Percentiles rank a stretch among this genome's conserved stretches.
These are phyloP conservation scores for Aspergillus bridgeri DNA, from an alignment of 495 filamentous ascomycete species.

Conservation along the genomic window DNA sequence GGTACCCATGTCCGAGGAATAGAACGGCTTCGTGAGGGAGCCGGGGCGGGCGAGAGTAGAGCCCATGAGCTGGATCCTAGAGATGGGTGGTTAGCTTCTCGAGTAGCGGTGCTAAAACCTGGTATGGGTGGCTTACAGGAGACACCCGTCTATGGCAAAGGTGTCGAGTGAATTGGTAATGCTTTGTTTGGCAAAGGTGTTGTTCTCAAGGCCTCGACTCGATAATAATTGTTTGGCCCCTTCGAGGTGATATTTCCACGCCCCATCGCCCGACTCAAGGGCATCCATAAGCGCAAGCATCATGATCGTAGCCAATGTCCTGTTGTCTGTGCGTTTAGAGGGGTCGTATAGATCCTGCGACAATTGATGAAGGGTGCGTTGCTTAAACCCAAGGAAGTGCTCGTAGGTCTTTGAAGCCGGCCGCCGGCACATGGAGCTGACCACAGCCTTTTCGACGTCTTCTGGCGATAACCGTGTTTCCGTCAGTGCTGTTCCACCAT, in stretches of 20 bases:
- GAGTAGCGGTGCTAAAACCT: not conserved
- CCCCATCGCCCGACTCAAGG: conserved; percentile 43
- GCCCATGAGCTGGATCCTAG: conserved; percentile 47
- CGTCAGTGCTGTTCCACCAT: conserved; percentile 17
- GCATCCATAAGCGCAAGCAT: conserved; percentile 43
- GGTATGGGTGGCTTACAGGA: conserved; percentile 29
- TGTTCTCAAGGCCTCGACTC: conserved; percentile 23
- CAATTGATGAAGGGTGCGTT: conserved; percentile 40
- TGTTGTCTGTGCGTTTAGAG: conserved; percentile 35
- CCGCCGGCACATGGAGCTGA: conserved; percentile 26
- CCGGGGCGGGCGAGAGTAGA: conserved; percentile 46
- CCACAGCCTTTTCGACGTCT: conserved; percentile 30
- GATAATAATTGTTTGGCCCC: conserved; percentile 43
- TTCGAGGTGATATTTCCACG: conserved; percentile 49
- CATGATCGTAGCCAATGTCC: conserved; percentile 41
- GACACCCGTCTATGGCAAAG: conserved; percentile 42
- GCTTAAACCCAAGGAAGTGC: conserved; percentile 43
- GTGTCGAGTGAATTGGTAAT: conserved; percentile 39
- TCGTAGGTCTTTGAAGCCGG: conserved; percentile 34
- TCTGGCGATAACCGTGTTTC: conserved; percentile 21
- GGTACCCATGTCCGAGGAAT: conserved; percentile 39
- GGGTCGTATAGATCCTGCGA: conserved; percentile 37
- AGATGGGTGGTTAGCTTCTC: conserved; percentile 1
- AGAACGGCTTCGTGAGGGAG: conserved; percentile 43
- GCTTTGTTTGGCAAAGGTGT: conserved; percentile 10